Percentiles rank a stretch among this genome's conserved stretches.
Evolutionary conservation across 2,329 filamentous ascomycete genomes (phyloP).

Genomic region (Albophoma yamanashiensis): DNA sequence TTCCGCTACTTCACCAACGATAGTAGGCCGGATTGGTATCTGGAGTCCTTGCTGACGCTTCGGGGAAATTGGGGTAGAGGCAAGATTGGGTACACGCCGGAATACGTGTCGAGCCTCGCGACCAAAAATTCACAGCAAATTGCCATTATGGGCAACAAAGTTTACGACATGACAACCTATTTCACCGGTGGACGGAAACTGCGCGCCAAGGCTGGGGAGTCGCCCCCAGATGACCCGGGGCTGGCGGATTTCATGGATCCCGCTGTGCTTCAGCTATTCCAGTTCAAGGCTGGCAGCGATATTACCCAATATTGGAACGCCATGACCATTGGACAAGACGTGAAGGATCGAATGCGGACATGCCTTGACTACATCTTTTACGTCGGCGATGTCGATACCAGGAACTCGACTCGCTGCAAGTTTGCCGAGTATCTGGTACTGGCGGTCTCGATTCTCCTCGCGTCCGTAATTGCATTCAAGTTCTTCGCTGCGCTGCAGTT

Average conservation of each 20-base stretch:
- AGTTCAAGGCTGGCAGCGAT: constrained; percentile 63
- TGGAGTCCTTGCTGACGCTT: constrained; percentile 72
- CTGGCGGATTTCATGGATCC: constrained; percentile 74
- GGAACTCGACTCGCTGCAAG: constrained; percentile 73
- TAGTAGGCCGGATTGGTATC: constrained; percentile 82
- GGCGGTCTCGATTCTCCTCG: constrained; percentile 70
- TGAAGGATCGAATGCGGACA: constrained; percentile 59
- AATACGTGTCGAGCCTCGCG: constrained; percentile 65
- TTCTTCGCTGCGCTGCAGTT: constrained; percentile 96
- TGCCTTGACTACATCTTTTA: constrained; percentile 95
- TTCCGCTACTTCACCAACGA: constrained; percentile 81
- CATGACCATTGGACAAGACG: constrained; percentile 44
- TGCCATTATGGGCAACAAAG: constrained; percentile 64
- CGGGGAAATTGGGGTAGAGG: constrained; percentile 77
- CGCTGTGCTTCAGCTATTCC: constrained; percentile 66
- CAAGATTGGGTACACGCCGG: constrained; percentile 68
- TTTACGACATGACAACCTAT: constrained; percentile 89
- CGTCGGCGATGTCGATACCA: constrained; percentile 81
- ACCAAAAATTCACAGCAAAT: constrained; percentile 53
- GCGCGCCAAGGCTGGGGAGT: constrained; percentile 41
- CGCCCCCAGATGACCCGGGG: constrained; percentile 31
- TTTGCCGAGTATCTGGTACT: constrained; percentile 88
- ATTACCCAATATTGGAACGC: constrained; percentile 74
- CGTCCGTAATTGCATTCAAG: constrained; percentile 82
- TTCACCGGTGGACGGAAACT: constrained; percentile 61